A percentile compares a stretch with the other conserved stretches of the same genome.
Evolutionary conservation across 2,329 filamentous ascomycete genomes (phyloP).

Genomic region (Helotiales sp.): DNA sequence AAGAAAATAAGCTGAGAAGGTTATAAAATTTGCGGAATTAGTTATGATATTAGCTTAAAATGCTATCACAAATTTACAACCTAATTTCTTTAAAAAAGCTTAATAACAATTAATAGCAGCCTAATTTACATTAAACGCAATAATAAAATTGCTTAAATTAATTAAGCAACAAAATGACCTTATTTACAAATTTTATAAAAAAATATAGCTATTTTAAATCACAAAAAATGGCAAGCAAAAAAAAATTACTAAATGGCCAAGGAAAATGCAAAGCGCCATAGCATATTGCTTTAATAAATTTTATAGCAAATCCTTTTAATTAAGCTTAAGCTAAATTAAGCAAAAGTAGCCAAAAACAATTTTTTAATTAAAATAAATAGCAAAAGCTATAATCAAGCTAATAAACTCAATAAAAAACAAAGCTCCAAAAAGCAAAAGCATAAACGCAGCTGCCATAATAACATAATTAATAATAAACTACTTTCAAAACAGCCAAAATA

Average conservation of each 20-base stretch:
- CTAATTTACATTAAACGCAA: constrained; percentile 25
- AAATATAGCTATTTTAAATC: not conserved
- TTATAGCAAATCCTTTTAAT: constrained; percentile 41
- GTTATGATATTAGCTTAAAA: constrained; percentile 27
- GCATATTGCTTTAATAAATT: constrained; percentile 38
- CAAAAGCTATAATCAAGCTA: no score
- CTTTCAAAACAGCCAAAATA: no score
- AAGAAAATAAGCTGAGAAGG: constrained; percentile 26
- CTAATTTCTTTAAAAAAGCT: constrained; percentile 22
- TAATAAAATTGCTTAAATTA: constrained; percentile 27
- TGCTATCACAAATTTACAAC: constrained; percentile 15
- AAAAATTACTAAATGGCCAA: constrained; percentile 23
- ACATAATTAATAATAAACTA: no score
- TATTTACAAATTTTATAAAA: constrained; percentile 28
- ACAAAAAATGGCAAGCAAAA: constrained; percentile 41
- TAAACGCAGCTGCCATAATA: no score
- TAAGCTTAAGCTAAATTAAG: constrained; percentile 36
- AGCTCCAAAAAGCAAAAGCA: no score
- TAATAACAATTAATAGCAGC: constrained; percentile 24
- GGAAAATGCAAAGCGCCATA: constrained; percentile 27
- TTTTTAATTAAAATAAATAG: not conserved
- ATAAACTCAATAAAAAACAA: no score
- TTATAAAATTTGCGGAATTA: constrained; percentile 24
- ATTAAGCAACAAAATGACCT: constrained; percentile 31
- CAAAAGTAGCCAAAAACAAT: constrained; percentile 6